These are phyloP conservation scores for Haberlea rhodopensis DNA, from an alignment of 257 asterid species.

Conservation along the genomic window DNA sequence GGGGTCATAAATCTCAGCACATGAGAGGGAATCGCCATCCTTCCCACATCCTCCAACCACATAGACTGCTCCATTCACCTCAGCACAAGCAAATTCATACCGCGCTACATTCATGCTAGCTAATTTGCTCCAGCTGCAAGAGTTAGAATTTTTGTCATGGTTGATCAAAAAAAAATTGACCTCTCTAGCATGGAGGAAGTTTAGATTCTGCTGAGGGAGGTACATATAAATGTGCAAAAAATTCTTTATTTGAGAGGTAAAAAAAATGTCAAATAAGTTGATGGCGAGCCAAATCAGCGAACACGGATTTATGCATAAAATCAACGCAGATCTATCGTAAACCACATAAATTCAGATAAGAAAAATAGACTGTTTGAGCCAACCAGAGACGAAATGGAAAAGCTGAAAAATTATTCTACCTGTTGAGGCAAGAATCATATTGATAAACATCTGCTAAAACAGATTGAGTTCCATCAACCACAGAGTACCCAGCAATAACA, in stretches of 20 bases:
- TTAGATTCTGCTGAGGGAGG: too few species aligned
- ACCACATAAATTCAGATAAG: slow-evolving; percentile 5
- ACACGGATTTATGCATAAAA: too few species aligned
- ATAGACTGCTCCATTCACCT: slow-evolving; percentile 62
- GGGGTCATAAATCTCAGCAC: slow-evolving; percentile 74
- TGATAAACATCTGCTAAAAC: slow-evolving; percentile 65
- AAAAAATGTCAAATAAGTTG: not conserved
- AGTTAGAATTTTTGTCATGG: not conserved
- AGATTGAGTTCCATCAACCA: slow-evolving; percentile 38
- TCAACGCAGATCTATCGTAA: slow-evolving; percentile 1
- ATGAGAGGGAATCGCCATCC: slow-evolving; percentile 59
- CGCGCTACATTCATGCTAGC: slow-evolving; percentile 74
- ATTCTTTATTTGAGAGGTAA: not conserved
- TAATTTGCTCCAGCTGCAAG: slow-evolving; percentile 76
- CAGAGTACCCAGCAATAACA: slow-evolving; percentile 60
- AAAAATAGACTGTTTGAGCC: not conserved
- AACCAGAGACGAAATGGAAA: not conserved
- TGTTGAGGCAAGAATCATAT: slow-evolving; percentile 77
- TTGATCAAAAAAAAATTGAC: not conserved
- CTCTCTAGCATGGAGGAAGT: too few species aligned
- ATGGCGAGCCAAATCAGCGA: not conserved
- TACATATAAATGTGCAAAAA: not conserved
- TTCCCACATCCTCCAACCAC: slow-evolving; percentile 79
- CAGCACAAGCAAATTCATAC: slow-evolving; percentile 83
- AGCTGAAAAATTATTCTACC: slow-evolving; percentile 40